These are phyloP conservation scores for Malassezia obtusa DNA, from an alignment of 1,284 basidiomycete genomes.

Conservation along the genomic window DNA sequence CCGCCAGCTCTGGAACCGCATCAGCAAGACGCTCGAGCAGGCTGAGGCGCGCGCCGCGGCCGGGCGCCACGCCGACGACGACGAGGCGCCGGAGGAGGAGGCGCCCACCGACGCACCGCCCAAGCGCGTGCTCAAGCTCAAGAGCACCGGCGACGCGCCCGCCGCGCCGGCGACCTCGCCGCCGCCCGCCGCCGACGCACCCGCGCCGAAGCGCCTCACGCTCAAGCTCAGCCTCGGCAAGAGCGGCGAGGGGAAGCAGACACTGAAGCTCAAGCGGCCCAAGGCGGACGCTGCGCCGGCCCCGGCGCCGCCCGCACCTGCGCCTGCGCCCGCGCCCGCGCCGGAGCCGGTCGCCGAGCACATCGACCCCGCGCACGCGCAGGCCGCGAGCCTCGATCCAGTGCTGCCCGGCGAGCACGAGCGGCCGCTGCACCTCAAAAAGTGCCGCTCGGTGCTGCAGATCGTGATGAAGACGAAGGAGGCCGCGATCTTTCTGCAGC, in stretches of 20 bases:
- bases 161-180: not conserved
- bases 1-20: slow-evolving; percentile 61
- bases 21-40: slow-evolving; percentile 46
- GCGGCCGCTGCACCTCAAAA: slow-evolving; percentile 50
- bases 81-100: slow-evolving; percentile 7
- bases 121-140: slow-evolving; percentile 22
- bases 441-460: slow-evolving; percentile 66
- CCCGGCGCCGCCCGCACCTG: not conserved
- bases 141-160: slow-evolving; percentile 3
- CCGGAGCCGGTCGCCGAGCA: not conserved
- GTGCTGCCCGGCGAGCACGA: slow-evolving; percentile 15
- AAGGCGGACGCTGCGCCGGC: not conserved
- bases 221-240: slow-evolving; percentile 27
- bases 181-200: slow-evolving; percentile 11
- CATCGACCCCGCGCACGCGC: not conserved
- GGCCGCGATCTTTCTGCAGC: slow-evolving; percentile 66
- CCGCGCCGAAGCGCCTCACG: slow-evolving; percentile 21
- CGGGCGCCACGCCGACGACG: slow-evolving; percentile 17
- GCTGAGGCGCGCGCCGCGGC: slow-evolving; percentile 29
- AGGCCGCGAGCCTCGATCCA: not conserved
- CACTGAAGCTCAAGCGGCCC: slow-evolving; percentile 14
- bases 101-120: not conserved
- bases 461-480: slow-evolving; percentile 61
- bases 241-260: not conserved
- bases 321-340: not conserved